These are phyloP conservation scores for Hericium erinaceus DNA, from an alignment of 768 basidiomycete genomes.

Conservation along the genomic window DNA sequence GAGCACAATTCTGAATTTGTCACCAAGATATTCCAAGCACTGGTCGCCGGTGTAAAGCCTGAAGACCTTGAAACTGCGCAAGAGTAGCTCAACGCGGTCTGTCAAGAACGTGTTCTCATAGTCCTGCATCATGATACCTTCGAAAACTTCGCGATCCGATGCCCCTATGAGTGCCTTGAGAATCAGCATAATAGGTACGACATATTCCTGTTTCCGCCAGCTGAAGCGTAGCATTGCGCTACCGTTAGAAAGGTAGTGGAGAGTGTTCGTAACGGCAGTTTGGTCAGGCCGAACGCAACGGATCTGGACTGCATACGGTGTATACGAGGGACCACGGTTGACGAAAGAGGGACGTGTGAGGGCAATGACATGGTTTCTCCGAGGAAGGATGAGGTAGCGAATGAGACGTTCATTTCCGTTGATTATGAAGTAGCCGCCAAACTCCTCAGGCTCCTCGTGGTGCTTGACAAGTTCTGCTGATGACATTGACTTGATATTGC, in stretches of 20 bases:
- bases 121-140: slow-evolving; percentile 93
- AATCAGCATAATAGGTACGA: slow-evolving; percentile 94
- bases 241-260: slow-evolving; percentile 97
- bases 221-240: slow-evolving; percentile 95
- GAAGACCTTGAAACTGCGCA: slow-evolving; percentile 94
- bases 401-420: slow-evolving; percentile 99
- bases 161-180: slow-evolving; percentile 88
- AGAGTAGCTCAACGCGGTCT: slow-evolving; percentile 88
- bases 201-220: slow-evolving; percentile 97
- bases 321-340: slow-evolving; percentile 92
- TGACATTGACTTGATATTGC: slow-evolving; percentile 80
- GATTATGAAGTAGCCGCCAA: slow-evolving; percentile 97
- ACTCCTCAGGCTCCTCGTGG: slow-evolving; percentile 97
- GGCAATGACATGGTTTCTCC: slow-evolving; percentile 91
- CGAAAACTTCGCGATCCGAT: slow-evolving; percentile 94
- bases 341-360: slow-evolving; percentile 85
- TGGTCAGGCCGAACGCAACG: slow-evolving; percentile 93
- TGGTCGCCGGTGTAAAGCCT: slow-evolving; percentile 80
- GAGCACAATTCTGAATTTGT: slow-evolving; percentile 91
- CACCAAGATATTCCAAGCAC: slow-evolving; percentile 90
- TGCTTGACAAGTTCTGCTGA: slow-evolving; percentile 80
- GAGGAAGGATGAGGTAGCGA: slow-evolving; percentile 92
- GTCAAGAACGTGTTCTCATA: slow-evolving; percentile 96
- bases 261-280: slow-evolving; percentile 85
- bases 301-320: slow-evolving; percentile 89